Conservation (phyloP, 2,329 filamentous ascomycete species). For the Aureobasidium subglaciale region DNA sequence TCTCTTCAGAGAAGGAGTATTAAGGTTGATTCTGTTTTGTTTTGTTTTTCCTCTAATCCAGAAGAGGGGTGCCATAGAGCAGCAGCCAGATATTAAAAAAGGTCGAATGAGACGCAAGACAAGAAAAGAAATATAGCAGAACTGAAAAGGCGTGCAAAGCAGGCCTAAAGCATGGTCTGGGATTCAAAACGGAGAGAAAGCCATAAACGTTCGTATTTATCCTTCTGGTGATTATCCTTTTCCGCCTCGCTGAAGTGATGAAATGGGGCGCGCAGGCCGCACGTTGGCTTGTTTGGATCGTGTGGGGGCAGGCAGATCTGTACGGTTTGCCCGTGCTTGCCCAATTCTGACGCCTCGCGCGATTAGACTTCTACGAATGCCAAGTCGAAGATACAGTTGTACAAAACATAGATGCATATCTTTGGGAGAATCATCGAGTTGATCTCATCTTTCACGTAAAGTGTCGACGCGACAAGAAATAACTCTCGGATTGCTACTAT, state of each 20-base stretch:
- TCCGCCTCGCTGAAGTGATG: not conserved
- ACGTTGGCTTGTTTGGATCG: not conserved
- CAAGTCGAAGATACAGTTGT: not conserved
- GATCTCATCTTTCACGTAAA: too few relatives aligned
- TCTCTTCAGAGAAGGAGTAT: too few relatives aligned
- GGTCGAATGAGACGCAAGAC: not conserved
- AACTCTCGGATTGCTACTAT: too few relatives aligned
- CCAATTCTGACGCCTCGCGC: not conserved
- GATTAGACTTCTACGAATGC: not conserved
- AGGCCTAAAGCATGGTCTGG: not conserved
- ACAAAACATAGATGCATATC: not conserved
- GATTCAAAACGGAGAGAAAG: not conserved
- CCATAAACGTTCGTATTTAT: not conserved
- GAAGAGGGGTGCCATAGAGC: not conserved
- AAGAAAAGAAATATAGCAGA: not conserved
- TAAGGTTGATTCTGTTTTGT: not conserved
- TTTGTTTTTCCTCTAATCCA: not conserved
- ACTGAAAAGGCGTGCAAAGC: not conserved
- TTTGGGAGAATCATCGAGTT: not conserved
- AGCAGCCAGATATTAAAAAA: not conserved
- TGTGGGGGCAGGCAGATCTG: not conserved
- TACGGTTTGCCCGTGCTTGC: too few relatives aligned
- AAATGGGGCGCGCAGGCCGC: constrained; percentile 4
- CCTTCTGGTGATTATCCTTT: constrained; percentile 6
- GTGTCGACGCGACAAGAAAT: too few relatives aligned